A percentile compares a stretch with the other conserved stretches of the same genome.
Evolutionary conservation across 2,329 filamentous ascomycete genomes (phyloP).

Genomic region (Phaeophleospora eucalypticola): DNA sequence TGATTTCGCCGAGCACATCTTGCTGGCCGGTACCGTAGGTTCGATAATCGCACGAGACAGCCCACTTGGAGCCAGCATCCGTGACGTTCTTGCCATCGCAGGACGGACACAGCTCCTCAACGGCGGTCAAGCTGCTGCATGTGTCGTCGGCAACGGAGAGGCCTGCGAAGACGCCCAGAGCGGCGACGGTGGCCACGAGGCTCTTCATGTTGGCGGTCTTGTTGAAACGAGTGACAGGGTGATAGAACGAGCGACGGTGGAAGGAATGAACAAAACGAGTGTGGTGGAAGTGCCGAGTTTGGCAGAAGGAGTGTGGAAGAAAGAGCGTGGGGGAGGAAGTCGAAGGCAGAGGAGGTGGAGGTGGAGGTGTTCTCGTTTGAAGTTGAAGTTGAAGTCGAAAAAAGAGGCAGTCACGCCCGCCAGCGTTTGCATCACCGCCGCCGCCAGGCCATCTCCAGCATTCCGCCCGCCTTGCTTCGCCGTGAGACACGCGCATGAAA

Average conservation of each 20-base stretch:
- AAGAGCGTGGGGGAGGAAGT: too few relatives aligned
- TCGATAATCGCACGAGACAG: slow-evolving; percentile 21
- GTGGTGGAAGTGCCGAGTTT: not conserved
- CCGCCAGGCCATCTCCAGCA: too few relatives aligned
- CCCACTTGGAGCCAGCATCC: slow-evolving; percentile 19
- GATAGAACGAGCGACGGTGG: not conserved
- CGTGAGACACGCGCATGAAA: too few relatives aligned
- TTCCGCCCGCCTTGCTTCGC: too few relatives aligned
- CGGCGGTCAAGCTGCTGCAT: slow-evolving; percentile 5
- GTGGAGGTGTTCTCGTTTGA: too few relatives aligned
- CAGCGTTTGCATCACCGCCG: too few relatives aligned
- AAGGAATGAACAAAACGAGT: not conserved
- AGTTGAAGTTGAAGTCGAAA: too few relatives aligned
- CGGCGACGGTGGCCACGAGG: not conserved
- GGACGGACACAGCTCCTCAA: slow-evolving; percentile 19
- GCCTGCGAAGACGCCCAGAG: not conserved
- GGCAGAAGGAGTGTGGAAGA: not conserved
- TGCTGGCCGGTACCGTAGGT: slow-evolving; percentile 13
- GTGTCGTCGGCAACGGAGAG: slow-evolving; percentile 6
- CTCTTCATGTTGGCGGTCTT: not conserved
- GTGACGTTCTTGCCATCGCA: slow-evolving; percentile 23
- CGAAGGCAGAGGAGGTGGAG: too few relatives aligned
- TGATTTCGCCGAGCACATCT: slow-evolving; percentile 11
- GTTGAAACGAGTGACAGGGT: not conserved
- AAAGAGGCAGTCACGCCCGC: too few relatives aligned